Base-by-base conservation (phyloP, 306 rosid genomes). In the Corylus avellana region DNA sequence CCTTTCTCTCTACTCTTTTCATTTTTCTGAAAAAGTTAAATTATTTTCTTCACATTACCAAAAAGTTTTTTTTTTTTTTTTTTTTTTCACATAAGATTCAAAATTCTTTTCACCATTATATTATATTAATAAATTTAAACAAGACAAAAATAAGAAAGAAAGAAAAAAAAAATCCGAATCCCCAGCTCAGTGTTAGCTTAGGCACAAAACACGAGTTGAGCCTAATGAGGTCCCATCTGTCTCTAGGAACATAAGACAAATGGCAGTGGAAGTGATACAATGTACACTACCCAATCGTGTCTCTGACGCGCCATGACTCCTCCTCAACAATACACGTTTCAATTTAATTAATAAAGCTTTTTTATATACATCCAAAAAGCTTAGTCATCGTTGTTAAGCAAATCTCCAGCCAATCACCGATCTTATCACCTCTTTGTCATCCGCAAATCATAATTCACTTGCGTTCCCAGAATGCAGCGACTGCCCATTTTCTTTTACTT, bases 321-420 rank as follows among this genome's bases (percentile, higher is more conserved):
- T 42, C 49, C 12, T 46, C 72, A 68, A 68, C 72, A 32, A 32
- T 2, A 32, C 35, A 32, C 2, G 35, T 32, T 32, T 32, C 2
- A 1, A 32, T 32, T 32, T 32, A 32, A 32, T 32, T 32, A 32
- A 32, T 32, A 22, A 22, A 22, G 25, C 25, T 22, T 22, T 22
- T 22, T 22, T 22, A 22, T 29, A 29, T 29, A 29, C 32, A 5
- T 46, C 49, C 49, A 46, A 46, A 46, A 46, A 46, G 49, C 10
- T 17, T 55, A 54, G 75, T 75, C 79, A 83, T 54, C 56, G 10
- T 17, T 29, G 46, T 54, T 39, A 56, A 22, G 77, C 79, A 58
- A 72, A 27, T 69, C 63, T 69, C 63, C 76, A 58, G 71, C 85
- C 81, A 78, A 74, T 64, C 74, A 71, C 48, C 44, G 37, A 61